These are phyloP conservation scores for Pichia sp. DNA, from an alignment of 1,139 yeast species.

Conservation along the genomic window DNA sequence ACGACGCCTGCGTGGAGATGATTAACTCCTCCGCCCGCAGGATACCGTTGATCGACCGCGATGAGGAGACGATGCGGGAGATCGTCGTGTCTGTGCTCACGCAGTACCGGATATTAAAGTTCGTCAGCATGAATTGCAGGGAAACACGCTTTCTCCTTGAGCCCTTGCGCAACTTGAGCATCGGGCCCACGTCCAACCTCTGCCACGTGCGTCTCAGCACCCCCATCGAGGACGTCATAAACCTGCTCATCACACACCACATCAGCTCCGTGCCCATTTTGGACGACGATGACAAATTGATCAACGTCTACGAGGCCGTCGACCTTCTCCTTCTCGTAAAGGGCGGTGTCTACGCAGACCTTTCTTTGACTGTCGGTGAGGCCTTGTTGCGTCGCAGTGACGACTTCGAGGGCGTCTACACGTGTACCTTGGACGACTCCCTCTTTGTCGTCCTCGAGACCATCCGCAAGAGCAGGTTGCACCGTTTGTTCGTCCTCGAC, in stretches of 20 bases:
- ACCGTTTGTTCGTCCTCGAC: slow-evolving; percentile 90
- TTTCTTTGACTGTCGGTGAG: slow-evolving; percentile 90
- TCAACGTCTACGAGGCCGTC: slow-evolving; percentile 93
- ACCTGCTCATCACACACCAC: slow-evolving; percentile 68
- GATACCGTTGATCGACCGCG: slow-evolving; percentile 91
- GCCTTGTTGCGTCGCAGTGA: slow-evolving; percentile 92
- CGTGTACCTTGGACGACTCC: slow-evolving; percentile 85
- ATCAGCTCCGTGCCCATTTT: slow-evolving; percentile 93
- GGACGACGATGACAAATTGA: slow-evolving; percentile 60
- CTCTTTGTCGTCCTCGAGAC: slow-evolving; percentile 91
- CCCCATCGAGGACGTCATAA: slow-evolving; percentile 92
- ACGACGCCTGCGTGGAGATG: slow-evolving; percentile 94
- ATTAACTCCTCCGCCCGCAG: slow-evolving; percentile 85
- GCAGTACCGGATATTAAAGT: slow-evolving; percentile 92
- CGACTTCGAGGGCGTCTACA: slow-evolving; percentile 96
- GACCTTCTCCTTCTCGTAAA: slow-evolving; percentile 90
- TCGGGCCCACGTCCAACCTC: slow-evolving; percentile 57
- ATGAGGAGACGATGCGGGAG: slow-evolving; percentile 88
- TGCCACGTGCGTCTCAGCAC: slow-evolving; percentile 86
- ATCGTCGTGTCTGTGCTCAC: slow-evolving; percentile 94
- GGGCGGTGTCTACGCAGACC: slow-evolving; percentile 90
- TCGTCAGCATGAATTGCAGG: slow-evolving; percentile 92
- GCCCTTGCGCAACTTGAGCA: slow-evolving; percentile 64
- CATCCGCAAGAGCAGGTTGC: slow-evolving; percentile 84
- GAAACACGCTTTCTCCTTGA: slow-evolving; percentile 82